Conservation (phyloP, 2,329 filamentous ascomycete species). For the Fonsecaea erecta region DNA sequence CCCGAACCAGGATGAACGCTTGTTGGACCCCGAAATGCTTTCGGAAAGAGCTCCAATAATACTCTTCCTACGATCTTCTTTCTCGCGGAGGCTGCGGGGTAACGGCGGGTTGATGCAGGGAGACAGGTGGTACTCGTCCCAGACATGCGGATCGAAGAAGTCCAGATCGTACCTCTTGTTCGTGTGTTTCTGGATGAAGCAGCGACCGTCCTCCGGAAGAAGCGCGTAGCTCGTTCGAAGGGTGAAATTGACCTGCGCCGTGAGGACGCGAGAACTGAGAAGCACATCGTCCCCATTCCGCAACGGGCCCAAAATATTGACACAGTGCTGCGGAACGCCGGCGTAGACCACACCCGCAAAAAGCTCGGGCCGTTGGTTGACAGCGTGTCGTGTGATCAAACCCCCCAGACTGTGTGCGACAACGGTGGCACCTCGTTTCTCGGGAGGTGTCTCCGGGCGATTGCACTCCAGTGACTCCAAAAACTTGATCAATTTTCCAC, state of each 20-base stretch:
- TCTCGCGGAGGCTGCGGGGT: slow-evolving; percentile 48
- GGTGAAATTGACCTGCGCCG: slow-evolving; percentile 90
- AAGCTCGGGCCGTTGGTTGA: slow-evolving; percentile 82
- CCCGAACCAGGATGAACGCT: slow-evolving; percentile 24
- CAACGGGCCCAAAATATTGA: slow-evolving; percentile 88
- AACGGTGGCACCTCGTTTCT: slow-evolving; percentile 72
- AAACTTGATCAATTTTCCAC: slow-evolving; percentile 71
- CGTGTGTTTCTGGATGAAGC: slow-evolving; percentile 82
- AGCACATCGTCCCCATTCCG: slow-evolving; percentile 92
- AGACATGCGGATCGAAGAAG: slow-evolving; percentile 79
- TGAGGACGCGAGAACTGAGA: slow-evolving; percentile 85
- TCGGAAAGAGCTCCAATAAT: slow-evolving; percentile 55
- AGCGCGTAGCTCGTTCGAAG: slow-evolving; percentile 84
- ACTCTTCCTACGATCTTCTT: slow-evolving; percentile 45
- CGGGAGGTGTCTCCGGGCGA: slow-evolving; percentile 56
- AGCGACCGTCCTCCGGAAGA: slow-evolving; percentile 82
- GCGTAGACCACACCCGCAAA: slow-evolving; percentile 86
- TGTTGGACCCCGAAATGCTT: slow-evolving; percentile 45
- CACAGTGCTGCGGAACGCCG: slow-evolving; percentile 80
- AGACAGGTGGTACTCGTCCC: slow-evolving; percentile 77
- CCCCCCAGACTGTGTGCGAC: slow-evolving; percentile 87
- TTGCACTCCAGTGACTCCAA: slow-evolving; percentile 78
- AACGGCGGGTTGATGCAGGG: slow-evolving; percentile 74
- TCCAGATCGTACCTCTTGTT: slow-evolving; percentile 80
- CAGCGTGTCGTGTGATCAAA: slow-evolving; percentile 82